Evolutionary conservation across 1,284 basidiomycete species (phyloP).

Genomic region (Heterobasidion occidentale): DNA sequence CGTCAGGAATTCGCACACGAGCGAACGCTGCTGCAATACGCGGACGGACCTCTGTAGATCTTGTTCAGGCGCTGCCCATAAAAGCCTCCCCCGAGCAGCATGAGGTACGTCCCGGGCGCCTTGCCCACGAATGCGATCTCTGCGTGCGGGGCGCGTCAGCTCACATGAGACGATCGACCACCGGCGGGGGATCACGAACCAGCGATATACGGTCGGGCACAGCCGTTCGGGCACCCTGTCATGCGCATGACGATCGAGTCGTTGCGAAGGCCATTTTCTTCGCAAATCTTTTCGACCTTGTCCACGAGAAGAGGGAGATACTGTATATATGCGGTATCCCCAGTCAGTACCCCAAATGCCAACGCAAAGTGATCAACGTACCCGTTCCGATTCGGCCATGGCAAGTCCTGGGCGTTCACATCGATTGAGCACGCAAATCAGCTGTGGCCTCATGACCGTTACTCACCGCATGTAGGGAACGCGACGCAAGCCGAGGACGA

Average conservation of each 20-base stretch:
- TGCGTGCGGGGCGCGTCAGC: conserved; percentile 15
- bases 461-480: conserved; percentile 88
- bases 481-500: conserved; percentile 94
- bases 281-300: conserved; percentile 94
- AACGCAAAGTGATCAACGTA: conserved; percentile 24
- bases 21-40: neutral
- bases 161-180: neutral
- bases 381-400: conserved; percentile 91
- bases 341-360: conserved; percentile 3
- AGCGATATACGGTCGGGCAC: conserved; percentile 91
- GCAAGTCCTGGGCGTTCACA: conserved; percentile 54
- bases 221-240: conserved; percentile 95
- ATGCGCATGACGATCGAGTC: conserved; percentile 97
- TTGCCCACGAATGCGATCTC: conserved; percentile 97
- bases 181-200: conserved; percentile 32
- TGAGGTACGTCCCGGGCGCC: conserved; percentile 87
- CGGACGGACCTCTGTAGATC: conserved; percentile 66
- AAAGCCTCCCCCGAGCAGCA: conserved; percentile 96
- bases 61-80: conserved; percentile 92
- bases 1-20: neutral
- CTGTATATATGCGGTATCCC: conserved; percentile 25
- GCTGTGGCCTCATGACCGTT: no score
- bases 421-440: no score
- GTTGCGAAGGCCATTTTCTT: conserved; percentile 86
- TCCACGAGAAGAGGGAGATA: conserved; percentile 93